phyloP scores from a whole-genome alignment of 2,329 filamentous ascomycete species.

The Nothophaeocryptopus gaeumannii region DNA sequence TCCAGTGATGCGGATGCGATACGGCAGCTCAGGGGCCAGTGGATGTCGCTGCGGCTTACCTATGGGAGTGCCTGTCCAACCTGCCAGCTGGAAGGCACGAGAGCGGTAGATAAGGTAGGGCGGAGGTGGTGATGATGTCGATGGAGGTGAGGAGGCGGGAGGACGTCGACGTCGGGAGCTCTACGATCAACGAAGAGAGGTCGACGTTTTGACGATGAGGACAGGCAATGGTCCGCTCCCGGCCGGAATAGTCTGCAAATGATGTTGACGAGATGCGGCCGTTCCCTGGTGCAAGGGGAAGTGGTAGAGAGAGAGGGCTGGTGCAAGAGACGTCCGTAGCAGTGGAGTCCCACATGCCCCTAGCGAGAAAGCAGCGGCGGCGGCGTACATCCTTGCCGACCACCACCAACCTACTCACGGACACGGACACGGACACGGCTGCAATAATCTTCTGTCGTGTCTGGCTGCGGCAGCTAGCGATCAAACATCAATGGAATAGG shows the following conservation, averaged over 20 bases:
- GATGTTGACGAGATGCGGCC: slow-evolving; percentile 10
- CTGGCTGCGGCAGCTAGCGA: too few relatives aligned
- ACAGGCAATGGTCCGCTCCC: not conserved
- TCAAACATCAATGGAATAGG: too few relatives aligned
- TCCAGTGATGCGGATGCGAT: not conserved
- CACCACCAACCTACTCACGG: too few relatives aligned
- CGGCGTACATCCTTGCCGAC: too few relatives aligned
- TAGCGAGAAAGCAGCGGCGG: too few relatives aligned
- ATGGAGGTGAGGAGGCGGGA: not conserved
- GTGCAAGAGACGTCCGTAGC: slow-evolving; percentile 23
- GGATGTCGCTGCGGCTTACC: slow-evolving; percentile 6
- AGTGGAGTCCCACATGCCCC: slow-evolving; percentile 16
- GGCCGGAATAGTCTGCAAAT: not conserved
- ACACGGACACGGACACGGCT: too few relatives aligned
- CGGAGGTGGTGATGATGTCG: not conserved
- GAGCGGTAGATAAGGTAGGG: slow-evolving; percentile 14
- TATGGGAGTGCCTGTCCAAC: slow-evolving; percentile 6
- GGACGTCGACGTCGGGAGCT: slow-evolving; percentile 32
- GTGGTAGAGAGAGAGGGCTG: slow-evolving; percentile 17
- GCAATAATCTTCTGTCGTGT: too few relatives aligned
- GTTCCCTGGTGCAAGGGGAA: slow-evolving; percentile 3
- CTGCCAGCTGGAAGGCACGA: slow-evolving; percentile 13
- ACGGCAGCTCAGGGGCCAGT: not conserved
- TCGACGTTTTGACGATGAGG: slow-evolving; percentile 26
- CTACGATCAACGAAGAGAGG: slow-evolving; percentile 44